Conservation (phyloP, 805 yeast species). For the Tetrapisispora arboricola region DNA sequence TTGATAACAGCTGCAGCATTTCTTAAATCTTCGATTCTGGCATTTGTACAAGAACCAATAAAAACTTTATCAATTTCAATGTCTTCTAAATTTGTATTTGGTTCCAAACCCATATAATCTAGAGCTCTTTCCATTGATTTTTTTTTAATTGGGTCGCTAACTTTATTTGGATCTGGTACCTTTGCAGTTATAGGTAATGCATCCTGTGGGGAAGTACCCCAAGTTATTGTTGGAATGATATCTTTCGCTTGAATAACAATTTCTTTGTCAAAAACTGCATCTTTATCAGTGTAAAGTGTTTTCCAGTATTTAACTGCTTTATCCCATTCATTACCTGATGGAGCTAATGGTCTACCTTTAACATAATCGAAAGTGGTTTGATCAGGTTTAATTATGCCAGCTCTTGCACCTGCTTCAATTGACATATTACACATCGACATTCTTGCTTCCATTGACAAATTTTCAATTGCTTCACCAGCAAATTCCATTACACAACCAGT, state of each 20-base stretch:
- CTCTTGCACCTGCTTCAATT: constrained; percentile 98
- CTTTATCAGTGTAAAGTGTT: constrained; percentile 77
- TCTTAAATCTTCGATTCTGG: constrained; percentile 93
- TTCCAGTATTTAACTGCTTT: constrained; percentile 90
- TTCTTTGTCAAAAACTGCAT: constrained; percentile 80
- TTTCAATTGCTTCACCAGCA: constrained; percentile 89
- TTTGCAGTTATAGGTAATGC: constrained; percentile 86
- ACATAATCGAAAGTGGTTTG: constrained; percentile 78
- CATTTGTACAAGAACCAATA: constrained; percentile 96
- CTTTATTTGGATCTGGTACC: constrained; percentile 83
- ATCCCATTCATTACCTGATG: constrained; percentile 89
- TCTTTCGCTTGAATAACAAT: constrained; percentile 73
- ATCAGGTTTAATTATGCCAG: constrained; percentile 98
- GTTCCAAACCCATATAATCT: constrained; percentile 78
- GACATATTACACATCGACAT: constrained; percentile 99
- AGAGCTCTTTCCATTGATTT: constrained; percentile 88
- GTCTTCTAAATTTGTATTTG: constrained; percentile 71
- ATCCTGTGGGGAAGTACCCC: constrained; percentile 99
- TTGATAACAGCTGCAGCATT: constrained; percentile 89
- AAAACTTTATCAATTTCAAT: constrained; percentile 84
- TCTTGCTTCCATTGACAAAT: constrained; percentile 90
- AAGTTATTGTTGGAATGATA: constrained; percentile 90
- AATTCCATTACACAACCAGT: constrained; percentile 95
- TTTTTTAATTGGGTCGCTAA: constrained; percentile 61
- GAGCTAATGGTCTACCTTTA: constrained; percentile 91